Evolutionary conservation across 2,329 filamentous ascomycete species (phyloP).

Genomic region (Byssothecium circinans): DNA sequence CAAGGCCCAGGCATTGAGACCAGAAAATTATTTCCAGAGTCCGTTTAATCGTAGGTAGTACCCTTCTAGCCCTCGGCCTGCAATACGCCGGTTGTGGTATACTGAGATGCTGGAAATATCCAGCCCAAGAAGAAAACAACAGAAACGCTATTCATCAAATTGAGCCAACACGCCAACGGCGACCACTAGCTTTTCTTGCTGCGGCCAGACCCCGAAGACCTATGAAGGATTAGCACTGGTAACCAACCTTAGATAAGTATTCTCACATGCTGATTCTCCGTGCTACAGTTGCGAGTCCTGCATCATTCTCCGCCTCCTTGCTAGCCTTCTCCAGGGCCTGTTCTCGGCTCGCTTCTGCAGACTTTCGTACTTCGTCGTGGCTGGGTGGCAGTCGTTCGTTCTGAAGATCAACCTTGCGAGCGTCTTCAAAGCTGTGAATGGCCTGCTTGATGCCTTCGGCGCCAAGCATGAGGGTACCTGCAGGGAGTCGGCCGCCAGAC

Average conservation of each 20-base stretch:
- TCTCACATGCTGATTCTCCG: constrained; percentile 95
- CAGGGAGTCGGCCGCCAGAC: constrained; percentile 85
- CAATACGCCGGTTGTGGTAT: constrained; percentile 32
- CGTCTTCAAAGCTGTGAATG: constrained; percentile 95
- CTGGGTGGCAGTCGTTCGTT: constrained; percentile 93
- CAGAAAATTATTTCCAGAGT: constrained; percentile 31
- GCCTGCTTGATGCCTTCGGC: constrained; percentile 99
- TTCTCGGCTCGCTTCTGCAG: constrained; percentile 77
- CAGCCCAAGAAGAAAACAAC: constrained; percentile 23
- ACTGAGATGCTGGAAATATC: constrained; percentile 21
- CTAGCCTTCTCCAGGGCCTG: constrained; percentile 84
- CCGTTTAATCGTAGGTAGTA: constrained; percentile 27
- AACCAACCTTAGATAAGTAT: not conserved
- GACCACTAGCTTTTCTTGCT: constrained; percentile 32
- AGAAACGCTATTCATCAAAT: constrained; percentile 14
- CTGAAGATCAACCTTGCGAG: constrained; percentile 92
- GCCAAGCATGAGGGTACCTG: constrained; percentile 95
- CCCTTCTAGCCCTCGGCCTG: constrained; percentile 25
- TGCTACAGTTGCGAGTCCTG: constrained; percentile 81
- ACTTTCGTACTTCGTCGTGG: constrained; percentile 85
- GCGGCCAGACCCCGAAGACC: constrained; percentile 47
- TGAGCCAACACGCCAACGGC: constrained; percentile 9
- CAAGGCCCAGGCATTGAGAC: constrained; percentile 20
- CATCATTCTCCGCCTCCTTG: constrained; percentile 88
- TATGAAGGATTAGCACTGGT: constrained; percentile 21